Evolutionary conservation across 1,284 basidiomycete species (phyloP).

Genomic region (Marasmius sp.): DNA sequence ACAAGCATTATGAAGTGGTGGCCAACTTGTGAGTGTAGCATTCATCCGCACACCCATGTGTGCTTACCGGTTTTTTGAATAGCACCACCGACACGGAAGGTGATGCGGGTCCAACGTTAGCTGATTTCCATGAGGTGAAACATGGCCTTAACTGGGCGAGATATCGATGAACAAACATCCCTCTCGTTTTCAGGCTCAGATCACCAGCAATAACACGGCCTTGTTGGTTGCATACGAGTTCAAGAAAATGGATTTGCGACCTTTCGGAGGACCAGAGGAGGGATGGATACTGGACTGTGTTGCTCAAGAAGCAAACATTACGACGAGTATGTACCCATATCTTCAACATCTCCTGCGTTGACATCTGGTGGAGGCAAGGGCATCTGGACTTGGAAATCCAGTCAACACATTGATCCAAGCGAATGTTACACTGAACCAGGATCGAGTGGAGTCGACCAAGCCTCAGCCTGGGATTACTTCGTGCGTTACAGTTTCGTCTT

Average conservation of each 20-base stretch:
- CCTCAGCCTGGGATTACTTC: slow-evolving; percentile 8
- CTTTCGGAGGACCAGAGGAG: neutral
- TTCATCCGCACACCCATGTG: neutral
- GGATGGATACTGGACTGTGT: slow-evolving; percentile 10
- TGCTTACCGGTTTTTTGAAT: neutral
- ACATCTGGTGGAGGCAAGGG: neutral
- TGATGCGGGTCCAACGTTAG: slow-evolving; percentile 1
- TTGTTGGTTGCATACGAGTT: slow-evolving; percentile 5
- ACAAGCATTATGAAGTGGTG: slow-evolving; percentile 7
- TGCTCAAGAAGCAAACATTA: slow-evolving; percentile 8
- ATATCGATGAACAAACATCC: neutral
- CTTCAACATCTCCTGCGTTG: neutral
- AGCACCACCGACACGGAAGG: slow-evolving; percentile 4
- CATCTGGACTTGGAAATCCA: slow-evolving; percentile 8
- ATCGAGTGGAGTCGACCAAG: neutral
- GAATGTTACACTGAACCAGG: slow-evolving; percentile 6
- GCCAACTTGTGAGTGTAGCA: slow-evolving; percentile 9
- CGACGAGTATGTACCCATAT: neutral
- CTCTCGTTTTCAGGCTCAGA: neutral
- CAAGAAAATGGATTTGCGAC: neutral
- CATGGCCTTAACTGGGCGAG: neutral
- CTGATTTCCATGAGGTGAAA: slow-evolving; percentile 11
- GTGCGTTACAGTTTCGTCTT: neutral
- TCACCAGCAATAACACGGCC: slow-evolving; percentile 9
- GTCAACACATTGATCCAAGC: slow-evolving; percentile 3